A percentile compares a stretch with the other conserved stretches of the same genome.
These are phyloP conservation scores for Aethionema arabicum DNA, from an alignment of 345 rosid genomes.

Conservation along the genomic window DNA sequence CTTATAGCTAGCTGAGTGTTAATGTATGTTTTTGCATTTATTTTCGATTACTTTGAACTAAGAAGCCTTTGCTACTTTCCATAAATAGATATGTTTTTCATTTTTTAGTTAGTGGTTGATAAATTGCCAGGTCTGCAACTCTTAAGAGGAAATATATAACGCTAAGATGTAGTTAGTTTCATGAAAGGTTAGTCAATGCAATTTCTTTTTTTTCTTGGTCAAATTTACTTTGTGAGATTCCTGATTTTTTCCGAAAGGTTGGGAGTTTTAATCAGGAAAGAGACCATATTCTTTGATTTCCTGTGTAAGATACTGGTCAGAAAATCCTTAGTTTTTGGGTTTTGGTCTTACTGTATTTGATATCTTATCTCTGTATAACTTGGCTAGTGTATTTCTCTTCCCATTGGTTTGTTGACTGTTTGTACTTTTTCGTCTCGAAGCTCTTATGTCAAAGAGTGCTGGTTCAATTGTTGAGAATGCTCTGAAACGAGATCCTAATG, in stretches of 20 bases:
- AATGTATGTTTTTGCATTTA: background rate
- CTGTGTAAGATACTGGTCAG: conserved; percentile 2
- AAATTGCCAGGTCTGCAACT: conserved; percentile 2
- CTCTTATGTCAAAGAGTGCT: conserved; percentile 98
- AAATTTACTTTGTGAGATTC: background rate
- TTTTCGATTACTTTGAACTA: conserved; percentile 9
- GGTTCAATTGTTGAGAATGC: conserved; percentile 94
- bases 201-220: background rate
- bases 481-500: conserved; percentile 92
- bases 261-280: conserved; percentile 13
- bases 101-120: background rate
- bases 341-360: background rate
- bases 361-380: conserved; percentile 15
- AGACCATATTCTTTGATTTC: background rate
- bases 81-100: background rate
- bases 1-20: conserved; percentile 14
- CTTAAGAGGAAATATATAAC: background rate
- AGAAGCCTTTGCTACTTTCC: background rate
- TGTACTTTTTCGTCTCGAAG: conserved; percentile 44
- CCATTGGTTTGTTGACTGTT: conserved; percentile 31
- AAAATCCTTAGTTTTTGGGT: conserved; percentile 16
- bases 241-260: background rate
- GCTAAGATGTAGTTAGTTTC: background rate
- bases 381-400: conserved; percentile 14
- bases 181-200: conserved; percentile 13